A percentile compares a stretch with the other conserved stretches of the same genome.
Conservation (phyloP, 2,329 filamentous ascomycete genomes). For the Teratosphaeria gauchensis region DNA sequence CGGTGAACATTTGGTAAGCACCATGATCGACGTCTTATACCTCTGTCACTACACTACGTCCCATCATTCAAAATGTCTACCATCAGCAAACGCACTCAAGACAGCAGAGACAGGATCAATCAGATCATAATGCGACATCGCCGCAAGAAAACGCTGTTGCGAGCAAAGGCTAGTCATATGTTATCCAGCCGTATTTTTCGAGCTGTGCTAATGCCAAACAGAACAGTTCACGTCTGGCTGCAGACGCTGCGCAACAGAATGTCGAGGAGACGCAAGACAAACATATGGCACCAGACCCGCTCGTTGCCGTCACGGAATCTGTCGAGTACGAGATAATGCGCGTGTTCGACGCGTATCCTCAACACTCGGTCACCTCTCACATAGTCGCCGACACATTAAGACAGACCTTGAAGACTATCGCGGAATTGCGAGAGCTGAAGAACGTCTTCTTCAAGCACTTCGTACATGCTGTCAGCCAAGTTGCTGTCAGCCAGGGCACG, state of each 20-base stretch:
- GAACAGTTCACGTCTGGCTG: neutral
- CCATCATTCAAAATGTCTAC: neutral
- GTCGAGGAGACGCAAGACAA: neutral
- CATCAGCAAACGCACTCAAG: neutral
- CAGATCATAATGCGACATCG: neutral
- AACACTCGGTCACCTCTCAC: neutral
- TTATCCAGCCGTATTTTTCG: neutral
- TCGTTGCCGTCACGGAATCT: neutral
- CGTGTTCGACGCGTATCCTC: neutral
- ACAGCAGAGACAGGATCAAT: neutral
- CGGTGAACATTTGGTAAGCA: neutral
- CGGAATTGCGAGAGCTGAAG: neutral
- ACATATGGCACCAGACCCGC: neutral
- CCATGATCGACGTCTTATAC: neutral
- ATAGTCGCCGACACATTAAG: neutral
- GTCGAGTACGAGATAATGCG: neutral
- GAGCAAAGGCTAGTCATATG: neutral
- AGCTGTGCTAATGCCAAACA: neutral
- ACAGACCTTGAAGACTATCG: neutral
- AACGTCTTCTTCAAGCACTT: neutral
- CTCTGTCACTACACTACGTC: neutral
- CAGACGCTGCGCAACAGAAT: neutral
- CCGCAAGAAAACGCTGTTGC: neutral
- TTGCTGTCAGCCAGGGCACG: neutral
- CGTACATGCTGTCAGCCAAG: neutral